These are phyloP conservation scores for Stagonosporopsis vannaccii DNA, from an alignment of 2,329 filamentous ascomycete genomes.

Conservation along the genomic window DNA sequence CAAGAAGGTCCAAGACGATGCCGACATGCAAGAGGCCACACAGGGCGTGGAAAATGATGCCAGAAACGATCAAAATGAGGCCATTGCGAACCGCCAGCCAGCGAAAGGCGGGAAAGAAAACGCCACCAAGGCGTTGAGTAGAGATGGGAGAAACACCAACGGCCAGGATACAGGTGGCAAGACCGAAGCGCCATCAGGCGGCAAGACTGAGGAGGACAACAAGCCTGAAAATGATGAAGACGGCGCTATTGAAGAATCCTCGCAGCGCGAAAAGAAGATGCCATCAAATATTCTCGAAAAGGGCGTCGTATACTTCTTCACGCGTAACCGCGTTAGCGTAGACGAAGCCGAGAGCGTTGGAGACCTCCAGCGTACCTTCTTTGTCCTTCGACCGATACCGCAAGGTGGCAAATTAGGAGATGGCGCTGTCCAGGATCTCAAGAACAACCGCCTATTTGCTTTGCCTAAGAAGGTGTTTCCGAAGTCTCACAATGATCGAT, in stretches of 20 bases:
- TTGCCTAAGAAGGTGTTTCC: constrained; percentile 88
- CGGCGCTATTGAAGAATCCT: constrained; percentile 56
- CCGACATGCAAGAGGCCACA: constrained; percentile 27
- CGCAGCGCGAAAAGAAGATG: constrained; percentile 59
- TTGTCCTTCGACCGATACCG: constrained; percentile 77
- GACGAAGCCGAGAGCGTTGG: constrained; percentile 72
- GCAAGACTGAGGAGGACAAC: constrained; percentile 24
- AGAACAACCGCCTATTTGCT: constrained; percentile 74
- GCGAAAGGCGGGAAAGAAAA: constrained; percentile 5
- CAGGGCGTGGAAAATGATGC: constrained; percentile 13
- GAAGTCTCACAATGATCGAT: constrained; percentile 70
- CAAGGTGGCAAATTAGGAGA: constrained; percentile 72
- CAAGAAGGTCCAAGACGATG: constrained; percentile 29
- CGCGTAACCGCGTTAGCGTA: constrained; percentile 76
- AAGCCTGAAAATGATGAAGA: constrained; percentile 31
- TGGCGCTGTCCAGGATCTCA: constrained; percentile 62
- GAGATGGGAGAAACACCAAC: constrained; percentile 25
- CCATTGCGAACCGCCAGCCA: constrained; percentile 25
- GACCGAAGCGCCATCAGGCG: constrained; percentile 25
- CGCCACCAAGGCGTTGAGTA: neutral
- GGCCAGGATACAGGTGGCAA: constrained; percentile 36
- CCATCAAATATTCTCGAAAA: constrained; percentile 79
- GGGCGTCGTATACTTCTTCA: constrained; percentile 91
- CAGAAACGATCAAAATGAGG: constrained; percentile 4
- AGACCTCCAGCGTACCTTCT: constrained; percentile 80